These are phyloP conservation scores for Catunica adiposa DNA, from an alignment of 2,329 filamentous ascomycete species.

Conservation along the genomic window DNA sequence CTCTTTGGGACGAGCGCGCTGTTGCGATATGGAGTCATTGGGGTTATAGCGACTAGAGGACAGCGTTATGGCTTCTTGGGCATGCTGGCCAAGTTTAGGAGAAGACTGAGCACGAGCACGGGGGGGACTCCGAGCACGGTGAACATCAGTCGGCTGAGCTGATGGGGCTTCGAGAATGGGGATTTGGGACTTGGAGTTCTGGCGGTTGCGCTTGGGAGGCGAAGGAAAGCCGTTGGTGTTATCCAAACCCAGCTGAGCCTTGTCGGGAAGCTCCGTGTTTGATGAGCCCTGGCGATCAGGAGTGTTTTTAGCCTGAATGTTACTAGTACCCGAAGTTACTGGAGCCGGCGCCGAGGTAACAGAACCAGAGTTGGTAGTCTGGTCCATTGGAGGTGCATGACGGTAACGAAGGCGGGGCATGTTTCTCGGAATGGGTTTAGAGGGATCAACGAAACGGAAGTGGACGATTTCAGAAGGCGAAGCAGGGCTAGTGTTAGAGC, in stretches of 20 bases:
- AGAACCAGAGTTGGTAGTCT: not conserved
- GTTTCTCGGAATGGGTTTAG: slow-evolving; percentile 10
- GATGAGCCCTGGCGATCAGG: slow-evolving; percentile 5
- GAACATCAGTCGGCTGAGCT: not conserved
- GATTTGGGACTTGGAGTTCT: not conserved
- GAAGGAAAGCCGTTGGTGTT: slow-evolving; percentile 9
- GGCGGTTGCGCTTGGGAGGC: slow-evolving; percentile 1
- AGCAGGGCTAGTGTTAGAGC: slow-evolving; percentile 41
- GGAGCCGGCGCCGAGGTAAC: not conserved
- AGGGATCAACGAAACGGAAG: slow-evolving; percentile 11
- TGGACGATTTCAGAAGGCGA: slow-evolving; percentile 15
- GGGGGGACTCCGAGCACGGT: slow-evolving; percentile 4
- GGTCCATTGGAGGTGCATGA: not conserved
- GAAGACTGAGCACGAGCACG: slow-evolving; percentile 6
- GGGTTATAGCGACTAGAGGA: not conserved
- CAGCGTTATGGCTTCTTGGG: not conserved
- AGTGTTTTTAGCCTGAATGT: not conserved
- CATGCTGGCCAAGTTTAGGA: not conserved
- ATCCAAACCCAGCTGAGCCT: slow-evolving; percentile 6
- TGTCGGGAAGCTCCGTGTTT: slow-evolving; percentile 1
- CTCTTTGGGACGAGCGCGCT: not conserved
- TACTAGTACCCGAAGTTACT: not conserved
- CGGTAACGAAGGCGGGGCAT: slow-evolving; percentile 13
- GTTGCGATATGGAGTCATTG: not conserved
- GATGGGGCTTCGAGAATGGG: not conserved